Percentiles rank a stretch among this genome's conserved stretches.
Evolutionary conservation across 2,329 filamentous ascomycete species (phyloP).

Genomic region (Cladophialophora yegresii): DNA sequence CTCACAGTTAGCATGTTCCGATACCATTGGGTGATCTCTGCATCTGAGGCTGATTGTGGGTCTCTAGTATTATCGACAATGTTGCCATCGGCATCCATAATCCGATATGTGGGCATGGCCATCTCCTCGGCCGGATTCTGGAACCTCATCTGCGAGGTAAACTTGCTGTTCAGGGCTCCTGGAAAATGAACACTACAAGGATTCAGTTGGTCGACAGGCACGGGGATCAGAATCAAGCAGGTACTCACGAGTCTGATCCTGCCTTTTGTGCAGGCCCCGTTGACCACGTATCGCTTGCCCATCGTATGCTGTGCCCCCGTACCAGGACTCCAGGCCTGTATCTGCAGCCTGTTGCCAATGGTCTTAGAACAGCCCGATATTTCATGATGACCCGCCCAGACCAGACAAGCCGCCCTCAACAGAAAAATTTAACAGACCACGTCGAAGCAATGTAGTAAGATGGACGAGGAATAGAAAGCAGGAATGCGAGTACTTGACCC

Average conservation of each 20-base stretch:
- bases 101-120: conserved; percentile 86
- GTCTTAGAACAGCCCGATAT: conserved; percentile 18
- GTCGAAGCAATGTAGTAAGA: neutral
- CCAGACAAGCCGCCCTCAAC: neutral
- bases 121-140: conserved; percentile 69
- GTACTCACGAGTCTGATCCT: conserved; percentile 58
- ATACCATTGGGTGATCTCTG: conserved; percentile 63
- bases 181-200: conserved; percentile 68
- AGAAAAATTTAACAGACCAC: neutral
- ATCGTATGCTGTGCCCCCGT: conserved; percentile 24
- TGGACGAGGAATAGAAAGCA: conserved; percentile 14
- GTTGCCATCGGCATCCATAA: conserved; percentile 83
- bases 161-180: conserved; percentile 91
- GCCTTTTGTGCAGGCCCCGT: conserved; percentile 30
- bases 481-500: neutral
- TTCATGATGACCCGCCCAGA: conserved; percentile 22
- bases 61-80: conserved; percentile 73
- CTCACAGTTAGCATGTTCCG: conserved; percentile 69
- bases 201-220: neutral
- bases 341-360: conserved; percentile 18
- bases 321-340: conserved; percentile 14
- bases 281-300: conserved; percentile 32
- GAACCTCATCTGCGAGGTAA: conserved; percentile 78
- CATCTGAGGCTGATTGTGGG: conserved; percentile 64
- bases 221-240: conserved; percentile 35